These are phyloP conservation scores for Chalaropsis ovoidea DNA, from an alignment of 2,329 filamentous ascomycete species.

Conservation along the genomic window DNA sequence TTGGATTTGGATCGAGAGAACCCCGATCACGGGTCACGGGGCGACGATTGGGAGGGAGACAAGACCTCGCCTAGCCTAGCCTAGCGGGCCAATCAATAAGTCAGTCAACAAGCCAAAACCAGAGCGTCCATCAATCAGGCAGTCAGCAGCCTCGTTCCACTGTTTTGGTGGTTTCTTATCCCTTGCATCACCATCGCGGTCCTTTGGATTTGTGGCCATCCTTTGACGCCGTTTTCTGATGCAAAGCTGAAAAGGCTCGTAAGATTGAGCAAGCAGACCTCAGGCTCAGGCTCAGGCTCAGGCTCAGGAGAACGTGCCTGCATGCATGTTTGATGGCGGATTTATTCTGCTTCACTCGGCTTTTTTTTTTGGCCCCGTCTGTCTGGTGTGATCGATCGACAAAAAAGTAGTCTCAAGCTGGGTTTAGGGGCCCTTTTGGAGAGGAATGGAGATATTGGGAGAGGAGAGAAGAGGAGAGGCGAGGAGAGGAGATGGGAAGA, in stretches of 20 bases:
- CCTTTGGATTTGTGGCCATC: not conserved
- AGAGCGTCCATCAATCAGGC: not conserved
- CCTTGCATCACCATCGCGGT: conserved; percentile 10
- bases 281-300: too few species aligned
- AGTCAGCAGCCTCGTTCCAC: not conserved
- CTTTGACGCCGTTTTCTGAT: not conserved
- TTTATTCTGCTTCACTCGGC: not conserved
- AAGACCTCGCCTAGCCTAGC: not conserved
- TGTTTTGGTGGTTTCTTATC: not conserved
- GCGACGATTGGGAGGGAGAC: not conserved
- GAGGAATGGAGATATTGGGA: not conserved
- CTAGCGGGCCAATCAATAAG: not conserved
- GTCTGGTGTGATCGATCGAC: not conserved
- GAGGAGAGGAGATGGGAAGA: not conserved
- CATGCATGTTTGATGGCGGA: not conserved
- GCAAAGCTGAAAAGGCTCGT: conserved; percentile 9
- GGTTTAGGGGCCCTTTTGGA: conserved; percentile 1
- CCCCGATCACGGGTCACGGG: not conserved
- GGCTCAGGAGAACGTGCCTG: not conserved
- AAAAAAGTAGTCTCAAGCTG: not conserved
- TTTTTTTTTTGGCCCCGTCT: not conserved
- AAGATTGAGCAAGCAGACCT: conserved; percentile 12
- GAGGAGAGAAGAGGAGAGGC: not conserved
- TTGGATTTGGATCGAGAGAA: not conserved
- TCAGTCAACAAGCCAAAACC: not conserved